These are phyloP conservation scores for Elasticomyces elasticus DNA, from an alignment of 495 filamentous ascomycete genomes.

Conservation along the genomic window DNA sequence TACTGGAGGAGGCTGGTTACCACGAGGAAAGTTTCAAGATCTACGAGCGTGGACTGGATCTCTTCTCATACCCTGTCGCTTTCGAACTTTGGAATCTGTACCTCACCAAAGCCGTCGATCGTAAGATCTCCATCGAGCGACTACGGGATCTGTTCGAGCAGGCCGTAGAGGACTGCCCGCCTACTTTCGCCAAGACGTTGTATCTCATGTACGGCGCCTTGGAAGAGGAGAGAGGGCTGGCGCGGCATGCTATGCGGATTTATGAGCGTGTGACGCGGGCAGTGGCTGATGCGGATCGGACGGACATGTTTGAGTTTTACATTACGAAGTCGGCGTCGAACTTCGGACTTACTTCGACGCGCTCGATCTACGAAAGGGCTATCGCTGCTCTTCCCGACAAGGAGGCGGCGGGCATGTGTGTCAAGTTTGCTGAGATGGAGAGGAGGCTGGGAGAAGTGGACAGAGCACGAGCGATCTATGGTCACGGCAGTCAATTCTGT, in stretches of 20 bases:
- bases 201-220: conserved; percentile 98
- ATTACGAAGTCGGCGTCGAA: conserved; percentile 98
- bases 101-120: conserved; percentile 91
- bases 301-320: conserved; percentile 99
- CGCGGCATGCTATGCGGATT: conserved; percentile 97
- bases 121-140: conserved; percentile 88
- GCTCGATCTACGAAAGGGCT: conserved; percentile 91
- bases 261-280: conserved; percentile 96
- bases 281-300: conserved; percentile 86
- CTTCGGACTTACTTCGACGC: conserved; percentile 91
- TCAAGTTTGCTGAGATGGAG: conserved; percentile 99
- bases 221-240: conserved; percentile 90
- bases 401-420: conserved; percentile 94
- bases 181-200: conserved; percentile 89
- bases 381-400: conserved; percentile 85
- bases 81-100: conserved; percentile 99
- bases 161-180: conserved; percentile 85
- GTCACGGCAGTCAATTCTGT: conserved; percentile 93
- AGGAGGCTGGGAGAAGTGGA: conserved; percentile 92
- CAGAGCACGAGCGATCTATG: conserved; percentile 87
- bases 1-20: conserved; percentile 90
- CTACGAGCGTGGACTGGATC: conserved; percentile 90
- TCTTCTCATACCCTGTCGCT: conserved; percentile 94
- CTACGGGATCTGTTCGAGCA: conserved; percentile 96
- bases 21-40: conserved; percentile 97